These are phyloP conservation scores for Buddleja alternifolia DNA, from an alignment of 257 asterid genomes.

Conservation along the genomic window DNA sequence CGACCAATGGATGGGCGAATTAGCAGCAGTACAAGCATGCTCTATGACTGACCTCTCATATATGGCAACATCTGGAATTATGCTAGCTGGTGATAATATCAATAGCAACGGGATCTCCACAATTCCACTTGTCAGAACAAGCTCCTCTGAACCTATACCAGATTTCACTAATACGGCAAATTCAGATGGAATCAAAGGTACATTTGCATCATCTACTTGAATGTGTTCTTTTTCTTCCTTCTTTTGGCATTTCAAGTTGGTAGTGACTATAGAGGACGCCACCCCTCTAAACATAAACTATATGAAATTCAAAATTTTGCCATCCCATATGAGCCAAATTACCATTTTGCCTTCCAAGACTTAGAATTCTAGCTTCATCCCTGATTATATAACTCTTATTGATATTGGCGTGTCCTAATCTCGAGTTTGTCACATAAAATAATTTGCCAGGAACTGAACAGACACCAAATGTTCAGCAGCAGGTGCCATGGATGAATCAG, in stretches of 20 bases:
- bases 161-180: slow-evolving; percentile 36
- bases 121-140: slow-evolving; percentile 35
- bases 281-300: too few species aligned
- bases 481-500: slow-evolving; percentile 83
- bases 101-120: slow-evolving; percentile 29
- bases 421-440: slow-evolving; percentile 44
- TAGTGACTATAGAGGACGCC: not conserved
- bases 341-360: too few species aligned
- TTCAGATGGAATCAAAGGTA: slow-evolving; percentile 61
- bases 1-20: slow-evolving; percentile 82
- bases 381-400: not conserved
- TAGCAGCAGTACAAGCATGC: slow-evolving; percentile 81
- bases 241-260: not conserved
- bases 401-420: slow-evolving; percentile 19
- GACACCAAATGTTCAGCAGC: slow-evolving; percentile 55
- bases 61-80: slow-evolving; percentile 60
- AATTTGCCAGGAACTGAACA: slow-evolving; percentile 45
- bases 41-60: slow-evolving; percentile 55
- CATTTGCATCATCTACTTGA: slow-evolving; percentile 4
- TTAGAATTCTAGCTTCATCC: too few species aligned
- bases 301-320: too few species aligned
- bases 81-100: slow-evolving; percentile 56
- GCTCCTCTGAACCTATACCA: slow-evolving; percentile 51
- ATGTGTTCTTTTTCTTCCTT: not conserved
- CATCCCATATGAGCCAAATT: too few species aligned